Conservation (phyloP, 148 eudicot species). For the Fagopyrum homotropicum region DNA sequence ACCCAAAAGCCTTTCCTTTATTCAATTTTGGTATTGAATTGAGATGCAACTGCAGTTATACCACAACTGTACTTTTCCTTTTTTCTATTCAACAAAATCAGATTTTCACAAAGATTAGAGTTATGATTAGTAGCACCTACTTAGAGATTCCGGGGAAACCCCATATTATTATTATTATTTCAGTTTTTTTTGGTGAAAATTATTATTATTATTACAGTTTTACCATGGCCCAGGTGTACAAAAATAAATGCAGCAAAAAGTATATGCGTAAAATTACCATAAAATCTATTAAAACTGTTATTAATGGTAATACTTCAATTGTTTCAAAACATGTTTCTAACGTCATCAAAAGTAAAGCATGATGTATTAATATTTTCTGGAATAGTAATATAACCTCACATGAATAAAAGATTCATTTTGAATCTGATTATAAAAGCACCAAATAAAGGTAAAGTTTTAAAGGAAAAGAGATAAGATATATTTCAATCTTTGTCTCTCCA, state of each 20-base stretch:
- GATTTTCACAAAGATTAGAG: neutral
- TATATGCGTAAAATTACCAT: too few relatives aligned
- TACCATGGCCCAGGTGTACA: constrained; percentile 2
- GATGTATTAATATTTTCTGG: too few relatives aligned
- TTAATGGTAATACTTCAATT: too few relatives aligned
- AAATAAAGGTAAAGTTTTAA: neutral
- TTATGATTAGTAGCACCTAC: constrained; percentile 1
- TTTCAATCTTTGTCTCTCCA: neutral
- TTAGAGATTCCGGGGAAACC: neutral
- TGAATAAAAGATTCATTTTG: neutral
- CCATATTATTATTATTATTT: neutral
- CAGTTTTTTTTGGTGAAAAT: too few relatives aligned
- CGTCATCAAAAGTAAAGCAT: too few relatives aligned
- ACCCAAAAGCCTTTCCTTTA: neutral
- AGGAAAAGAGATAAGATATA: neutral
- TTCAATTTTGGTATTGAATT: neutral
- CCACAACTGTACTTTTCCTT: neutral
- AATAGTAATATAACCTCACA: neutral
- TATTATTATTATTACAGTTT: neutral
- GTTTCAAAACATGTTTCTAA: too few relatives aligned
- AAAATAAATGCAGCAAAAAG: neutral
- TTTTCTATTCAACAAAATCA: neutral
- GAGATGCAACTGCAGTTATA: neutral
- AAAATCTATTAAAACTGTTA: too few relatives aligned
- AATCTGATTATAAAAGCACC: neutral